Conservation (phyloP, 2,329 filamentous ascomycete species). For the Colletotrichum horii region DNA sequence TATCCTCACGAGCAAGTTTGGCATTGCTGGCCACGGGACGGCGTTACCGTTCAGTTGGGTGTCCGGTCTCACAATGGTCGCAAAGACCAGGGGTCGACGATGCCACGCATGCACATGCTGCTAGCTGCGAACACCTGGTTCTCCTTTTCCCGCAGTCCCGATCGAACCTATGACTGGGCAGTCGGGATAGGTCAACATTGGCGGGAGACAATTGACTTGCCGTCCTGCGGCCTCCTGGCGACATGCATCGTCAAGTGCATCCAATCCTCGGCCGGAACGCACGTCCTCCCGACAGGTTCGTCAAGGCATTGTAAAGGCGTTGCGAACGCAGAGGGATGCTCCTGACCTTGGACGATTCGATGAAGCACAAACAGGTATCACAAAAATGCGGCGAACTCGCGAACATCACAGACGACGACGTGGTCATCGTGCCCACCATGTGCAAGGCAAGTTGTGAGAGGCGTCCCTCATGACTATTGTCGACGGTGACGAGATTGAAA, state of each 20-base stretch:
- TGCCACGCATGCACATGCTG: constrained; percentile 63
- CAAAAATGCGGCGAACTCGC: constrained; percentile 63
- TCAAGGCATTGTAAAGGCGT: constrained; percentile 58
- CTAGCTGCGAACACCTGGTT: constrained; percentile 66
- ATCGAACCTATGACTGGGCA: constrained; percentile 67
- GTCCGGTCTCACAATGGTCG: constrained; percentile 63
- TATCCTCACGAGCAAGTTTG: constrained; percentile 67
- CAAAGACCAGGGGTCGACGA: constrained; percentile 49
- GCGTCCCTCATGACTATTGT: constrained; percentile 63
- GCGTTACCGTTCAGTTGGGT: constrained; percentile 59
- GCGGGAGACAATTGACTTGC: constrained; percentile 64
- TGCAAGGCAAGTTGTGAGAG: constrained; percentile 64
- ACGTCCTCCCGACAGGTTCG: constrained; percentile 61
- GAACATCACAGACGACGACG: constrained; percentile 58
- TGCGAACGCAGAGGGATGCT: constrained; percentile 64
- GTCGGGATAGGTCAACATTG: constrained; percentile 62
- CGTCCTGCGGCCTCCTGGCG: constrained; percentile 65
- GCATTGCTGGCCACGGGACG: constrained; percentile 67
- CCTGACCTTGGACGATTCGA: constrained; percentile 64
- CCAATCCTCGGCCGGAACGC: constrained; percentile 63
- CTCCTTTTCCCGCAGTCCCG: constrained; percentile 61
- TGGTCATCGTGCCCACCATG: constrained; percentile 64
- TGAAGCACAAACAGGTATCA: constrained; percentile 66
- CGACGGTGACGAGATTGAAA: constrained; percentile 58
- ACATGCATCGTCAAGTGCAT: constrained; percentile 70